Evolutionary conservation across 192 early-diverging fungal genomes (phyloP).

Genomic region (Phycomyces blakesleeanus): DNA sequence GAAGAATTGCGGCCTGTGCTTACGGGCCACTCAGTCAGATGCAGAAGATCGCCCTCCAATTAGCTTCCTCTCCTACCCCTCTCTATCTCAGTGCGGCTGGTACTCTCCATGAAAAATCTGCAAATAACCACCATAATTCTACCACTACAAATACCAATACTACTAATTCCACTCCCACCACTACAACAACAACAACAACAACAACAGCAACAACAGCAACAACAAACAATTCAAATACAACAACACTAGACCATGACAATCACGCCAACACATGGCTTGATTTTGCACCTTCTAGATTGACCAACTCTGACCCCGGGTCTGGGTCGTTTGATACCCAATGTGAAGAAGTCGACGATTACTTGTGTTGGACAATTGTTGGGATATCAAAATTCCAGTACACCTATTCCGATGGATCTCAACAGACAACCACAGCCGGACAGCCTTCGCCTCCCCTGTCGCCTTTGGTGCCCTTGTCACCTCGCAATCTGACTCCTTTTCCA

Average conservation of each 20-base stretch:
- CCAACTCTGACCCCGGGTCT: not conserved
- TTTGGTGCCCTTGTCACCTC: constrained; percentile 9
- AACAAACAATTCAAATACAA: too few species aligned
- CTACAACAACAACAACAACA: too few species aligned
- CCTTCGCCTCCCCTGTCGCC: constrained; percentile 7
- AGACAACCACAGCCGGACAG: not conserved
- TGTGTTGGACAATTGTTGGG: constrained; percentile 83
- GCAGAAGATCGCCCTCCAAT: constrained; percentile 76
- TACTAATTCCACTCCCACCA: too few species aligned
- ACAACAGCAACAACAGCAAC: too few species aligned
- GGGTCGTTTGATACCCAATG: not conserved
- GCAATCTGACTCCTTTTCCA: constrained; percentile 23
- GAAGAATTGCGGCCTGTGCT: constrained; percentile 61
- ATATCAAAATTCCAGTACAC: constrained; percentile 52
- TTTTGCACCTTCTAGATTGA: constrained; percentile 16
- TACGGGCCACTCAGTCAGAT: constrained; percentile 79
- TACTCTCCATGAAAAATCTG: constrained; percentile 17
- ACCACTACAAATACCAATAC: too few species aligned
- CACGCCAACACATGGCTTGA: constrained; percentile 22
- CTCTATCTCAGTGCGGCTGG: constrained; percentile 34
- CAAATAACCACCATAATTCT: not conserved
- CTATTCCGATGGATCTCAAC: not conserved
- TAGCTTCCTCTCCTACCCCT: constrained; percentile 27
- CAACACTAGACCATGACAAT: not conserved
- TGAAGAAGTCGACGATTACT: constrained; percentile 63